Evolutionary conservation across 1,284 basidiomycete species (phyloP).

Genomic region (Tilletia setariae): DNA sequence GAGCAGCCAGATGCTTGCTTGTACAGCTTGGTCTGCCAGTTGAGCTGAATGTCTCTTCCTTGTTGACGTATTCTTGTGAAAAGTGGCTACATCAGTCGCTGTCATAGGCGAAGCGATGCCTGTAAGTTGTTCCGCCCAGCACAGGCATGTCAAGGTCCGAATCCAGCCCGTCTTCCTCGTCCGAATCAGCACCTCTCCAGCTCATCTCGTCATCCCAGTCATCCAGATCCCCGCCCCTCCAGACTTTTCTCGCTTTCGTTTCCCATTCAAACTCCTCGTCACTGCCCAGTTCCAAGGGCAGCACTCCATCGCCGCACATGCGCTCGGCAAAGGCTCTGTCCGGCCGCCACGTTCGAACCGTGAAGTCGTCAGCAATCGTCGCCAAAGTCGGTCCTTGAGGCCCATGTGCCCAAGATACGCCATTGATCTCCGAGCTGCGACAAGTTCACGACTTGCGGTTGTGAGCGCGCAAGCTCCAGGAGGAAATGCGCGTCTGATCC

Average conservation of each 20-base stretch:
- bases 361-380: conserved; percentile 44
- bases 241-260: neutral
- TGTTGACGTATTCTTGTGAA: too few species aligned
- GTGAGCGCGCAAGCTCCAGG: neutral
- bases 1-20: too few species aligned
- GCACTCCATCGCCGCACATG: neutral
- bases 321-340: conserved; percentile 50
- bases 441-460: conserved; percentile 16
- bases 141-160: neutral
- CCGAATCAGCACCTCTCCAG: neutral
- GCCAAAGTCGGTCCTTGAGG: conserved; percentile 42
- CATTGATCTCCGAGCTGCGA: conserved; percentile 46
- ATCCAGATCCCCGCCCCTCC: neutral
- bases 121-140: neutral
- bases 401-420: conserved; percentile 42
- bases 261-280: conserved; percentile 14
- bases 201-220: neutral
- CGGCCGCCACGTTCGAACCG: conserved; percentile 55
- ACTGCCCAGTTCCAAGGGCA: neutral
- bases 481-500: too few species aligned
- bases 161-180: neutral
- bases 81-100: conserved; percentile 10
- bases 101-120: neutral
- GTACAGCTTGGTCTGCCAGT: too few species aligned
- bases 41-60: too few species aligned